Conservation (phyloP, 2,329 filamentous ascomycete species). For the Colletotrichum phormii region DNA sequence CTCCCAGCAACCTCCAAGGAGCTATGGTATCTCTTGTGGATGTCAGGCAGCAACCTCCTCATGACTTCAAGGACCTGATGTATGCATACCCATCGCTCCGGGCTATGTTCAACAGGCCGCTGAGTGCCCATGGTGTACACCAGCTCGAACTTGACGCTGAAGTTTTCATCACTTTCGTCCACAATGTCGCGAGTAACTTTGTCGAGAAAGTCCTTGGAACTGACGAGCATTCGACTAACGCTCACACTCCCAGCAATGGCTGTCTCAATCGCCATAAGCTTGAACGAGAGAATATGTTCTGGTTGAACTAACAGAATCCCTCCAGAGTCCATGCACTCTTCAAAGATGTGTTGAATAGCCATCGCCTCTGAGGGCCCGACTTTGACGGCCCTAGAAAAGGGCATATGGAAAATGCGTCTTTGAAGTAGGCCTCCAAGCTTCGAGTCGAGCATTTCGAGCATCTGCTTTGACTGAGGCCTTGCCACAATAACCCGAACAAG, state of each 20-base stretch:
- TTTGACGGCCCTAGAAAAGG: slow-evolving; percentile 65
- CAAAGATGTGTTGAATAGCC: slow-evolving; percentile 50
- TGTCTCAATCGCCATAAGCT: slow-evolving; percentile 69
- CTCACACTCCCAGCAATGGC: slow-evolving; percentile 45
- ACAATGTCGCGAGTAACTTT: slow-evolving; percentile 64
- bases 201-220: slow-evolving; percentile 58
- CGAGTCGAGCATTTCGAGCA: slow-evolving; percentile 64
- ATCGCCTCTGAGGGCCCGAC: slow-evolving; percentile 46
- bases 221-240: slow-evolving; percentile 50
- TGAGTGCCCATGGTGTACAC: slow-evolving; percentile 72
- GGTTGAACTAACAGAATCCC: slow-evolving; percentile 72
- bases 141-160: slow-evolving; percentile 70
- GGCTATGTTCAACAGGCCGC: slow-evolving; percentile 60
- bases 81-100: slow-evolving; percentile 66
- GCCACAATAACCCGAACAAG: slow-evolving; percentile 71
- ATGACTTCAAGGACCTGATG: slow-evolving; percentile 64
- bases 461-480: slow-evolving; percentile 71
- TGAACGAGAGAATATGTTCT: slow-evolving; percentile 72
- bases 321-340: slow-evolving; percentile 59
- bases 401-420: slow-evolving; percentile 66
- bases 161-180: slow-evolving; percentile 75
- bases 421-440: slow-evolving; percentile 68
- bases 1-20: neutral
- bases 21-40: neutral
- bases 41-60: neutral